Conservation (phyloP, 331 rosid genomes). For the Pyracantha coccinea region DNA sequence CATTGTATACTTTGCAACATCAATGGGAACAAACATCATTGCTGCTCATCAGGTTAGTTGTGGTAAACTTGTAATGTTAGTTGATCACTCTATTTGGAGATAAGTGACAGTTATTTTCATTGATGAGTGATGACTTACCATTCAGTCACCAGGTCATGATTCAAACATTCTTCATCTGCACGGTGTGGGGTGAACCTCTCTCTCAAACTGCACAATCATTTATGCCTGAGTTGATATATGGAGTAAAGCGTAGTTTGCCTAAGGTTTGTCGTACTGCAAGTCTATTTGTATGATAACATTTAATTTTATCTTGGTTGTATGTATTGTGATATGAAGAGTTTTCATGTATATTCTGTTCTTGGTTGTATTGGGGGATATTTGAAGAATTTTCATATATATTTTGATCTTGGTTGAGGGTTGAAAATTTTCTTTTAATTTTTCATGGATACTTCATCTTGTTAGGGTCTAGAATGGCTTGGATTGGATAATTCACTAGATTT, state of each 20-base stretch:
- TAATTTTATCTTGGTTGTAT: not conserved
- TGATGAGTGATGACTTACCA: not conserved
- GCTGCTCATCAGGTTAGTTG: constrained; percentile 79
- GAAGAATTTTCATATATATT: not conserved
- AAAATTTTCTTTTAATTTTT: too few relatives aligned
- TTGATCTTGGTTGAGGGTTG: not conserved
- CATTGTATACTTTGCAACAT: constrained; percentile 67
- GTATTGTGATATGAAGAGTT: not conserved
- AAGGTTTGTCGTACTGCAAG: constrained; percentile 47
- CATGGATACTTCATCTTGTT: too few relatives aligned
- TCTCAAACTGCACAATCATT: constrained; percentile 95
- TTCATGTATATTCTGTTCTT: not conserved
- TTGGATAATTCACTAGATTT: too few relatives aligned
- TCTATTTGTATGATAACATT: not conserved
- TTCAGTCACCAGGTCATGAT: constrained; percentile 58
- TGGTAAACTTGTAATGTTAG: not conserved
- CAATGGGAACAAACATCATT: constrained; percentile 75
- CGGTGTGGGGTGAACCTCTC: constrained; percentile 94
- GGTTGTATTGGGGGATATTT: not conserved
- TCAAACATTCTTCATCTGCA: constrained; percentile 54
- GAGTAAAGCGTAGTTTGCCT: constrained; percentile 49
- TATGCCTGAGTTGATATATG: constrained; percentile 83
- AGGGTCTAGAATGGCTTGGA: too few relatives aligned
- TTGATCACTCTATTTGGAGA: constrained; percentile 4
- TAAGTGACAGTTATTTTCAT: not conserved